Base-by-base conservation (phyloP, 306 rosid species). In the Quercus mongolica region DNA sequence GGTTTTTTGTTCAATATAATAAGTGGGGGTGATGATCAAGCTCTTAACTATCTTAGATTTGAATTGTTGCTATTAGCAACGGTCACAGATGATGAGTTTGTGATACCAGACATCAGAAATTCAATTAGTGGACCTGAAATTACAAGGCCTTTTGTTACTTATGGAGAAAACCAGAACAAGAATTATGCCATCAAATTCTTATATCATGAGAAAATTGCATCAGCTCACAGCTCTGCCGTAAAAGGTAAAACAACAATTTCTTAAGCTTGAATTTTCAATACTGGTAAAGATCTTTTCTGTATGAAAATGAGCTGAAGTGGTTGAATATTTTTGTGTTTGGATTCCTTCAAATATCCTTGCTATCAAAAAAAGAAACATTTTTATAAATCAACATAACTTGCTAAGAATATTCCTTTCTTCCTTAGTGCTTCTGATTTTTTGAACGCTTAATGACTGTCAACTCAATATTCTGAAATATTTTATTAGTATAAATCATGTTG, bases 11-110 rank as follows among this genome's bases (percentile, higher is more conserved):
- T 85, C 88, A 85, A 76, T 79, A 55, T 95, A 70, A 68, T 93
- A 38, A 95, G 96, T 77, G 99, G 99, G 67, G 98, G 99, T 67
- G 99, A 95, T 82, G 99, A 95, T 84, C 99, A 95, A 80, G 95
- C 92, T 18, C 91, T 93, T 79, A 80, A 90, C 81, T 88, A 88
- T 86, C 87, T 89, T 44, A 74, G 79, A 57, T 86, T 93, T 81
- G 90, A 90, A 80, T 75, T 91, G 38, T 84, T 88, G 49, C 44
- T 64, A 58, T 80, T 83, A 73, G 69, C 90, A 73, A 75, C 44
- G 49, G 77, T 71, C 61, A 59, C 49, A 17, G 81, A 52, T 82
- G 68, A 71, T 77, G 90, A 87, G 70, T 74, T 26, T 73, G 56
- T 59, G 81, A 77, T 58, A 70, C 83, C 75, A 23, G 83, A 82